Evolutionary conservation across 2,329 filamentous ascomycete genomes (phyloP).

Genomic region (Fusarium domesticum): DNA sequence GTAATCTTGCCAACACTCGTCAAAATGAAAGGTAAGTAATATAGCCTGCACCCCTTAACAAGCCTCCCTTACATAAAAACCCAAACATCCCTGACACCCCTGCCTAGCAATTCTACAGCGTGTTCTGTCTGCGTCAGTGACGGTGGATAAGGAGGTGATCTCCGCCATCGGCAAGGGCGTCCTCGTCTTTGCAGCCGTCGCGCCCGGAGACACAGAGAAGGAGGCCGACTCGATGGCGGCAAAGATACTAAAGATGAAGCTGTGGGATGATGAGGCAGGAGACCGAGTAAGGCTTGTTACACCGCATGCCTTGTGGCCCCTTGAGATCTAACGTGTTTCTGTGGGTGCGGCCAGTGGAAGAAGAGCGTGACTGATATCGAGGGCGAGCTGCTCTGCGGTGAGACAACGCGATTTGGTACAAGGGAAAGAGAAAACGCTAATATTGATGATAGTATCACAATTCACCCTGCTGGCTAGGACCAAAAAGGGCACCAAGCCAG

Average conservation of each 20-base stretch:
- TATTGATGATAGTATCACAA: conserved; percentile 71
- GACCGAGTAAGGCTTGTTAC: conserved; percentile 50
- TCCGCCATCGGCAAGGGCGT: conserved; percentile 89
- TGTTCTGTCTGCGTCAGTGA: conserved; percentile 92
- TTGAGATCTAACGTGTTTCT: conserved; percentile 15
- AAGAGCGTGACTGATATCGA: conserved; percentile 80
- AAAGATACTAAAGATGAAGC: conserved; percentile 83
- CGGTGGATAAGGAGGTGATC: conserved; percentile 84
- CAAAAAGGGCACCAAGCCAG: conserved; percentile 94
- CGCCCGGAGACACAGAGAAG: conserved; percentile 83
- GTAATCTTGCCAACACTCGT: not conserved
- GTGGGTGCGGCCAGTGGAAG: conserved; percentile 70
- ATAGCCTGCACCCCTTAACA: conserved; percentile 1
- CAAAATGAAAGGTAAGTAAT: not conserved
- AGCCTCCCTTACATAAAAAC: conserved; percentile 6
- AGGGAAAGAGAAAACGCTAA: conserved; percentile 4
- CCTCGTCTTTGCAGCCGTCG: conserved; percentile 87
- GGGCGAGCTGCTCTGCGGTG: conserved; percentile 93
- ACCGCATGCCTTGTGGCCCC: conserved; percentile 2
- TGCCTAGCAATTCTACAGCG: conserved; percentile 80
- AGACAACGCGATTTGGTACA: conserved; percentile 1
- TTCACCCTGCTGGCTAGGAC: conserved; percentile 90
- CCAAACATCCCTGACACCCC: not conserved
- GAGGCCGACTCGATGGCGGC: conserved; percentile 79
- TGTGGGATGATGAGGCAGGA: conserved; percentile 83